Base-by-base conservation (phyloP, 208 protist species). In the Zelonia costaricensis region DNA sequence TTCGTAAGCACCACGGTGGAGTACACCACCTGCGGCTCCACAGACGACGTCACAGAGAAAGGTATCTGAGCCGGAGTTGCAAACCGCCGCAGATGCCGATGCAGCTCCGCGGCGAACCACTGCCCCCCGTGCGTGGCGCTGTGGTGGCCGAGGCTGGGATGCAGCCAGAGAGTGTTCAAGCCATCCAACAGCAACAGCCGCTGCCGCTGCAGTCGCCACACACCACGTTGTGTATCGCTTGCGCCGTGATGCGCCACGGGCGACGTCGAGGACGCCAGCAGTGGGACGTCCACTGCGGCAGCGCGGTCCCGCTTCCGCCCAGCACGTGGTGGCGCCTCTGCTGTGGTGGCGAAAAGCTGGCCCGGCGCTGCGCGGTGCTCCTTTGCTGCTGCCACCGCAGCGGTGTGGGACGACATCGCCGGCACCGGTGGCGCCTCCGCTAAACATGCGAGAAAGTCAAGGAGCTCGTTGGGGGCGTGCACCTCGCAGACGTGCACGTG, bases 51-150 rank as follows among this genome's bases (percentile, higher is more conserved):
- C 20, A 22, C 10, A 7, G 31, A 8, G 18, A 33, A 28, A 38
- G 49, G 18, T 16, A 49, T 53, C 16, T 30, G 15, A 45, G 35
- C 22, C 25, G 36, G 9, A 1, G 53, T 20, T n/a, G 18, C 22
- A 1, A 53, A 76, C 16, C 47, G 33, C 15, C 78, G 78, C 31
- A 85, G 31, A 1, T 58, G 67, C 0, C 79, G 61, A 15, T 74
- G 72, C 25, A 85, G 63, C 61, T 85, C 74, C 15, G 27, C 48
- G 15, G 76, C 49, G 30, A 72, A 85, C 66, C 59, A 76, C 44
- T 74, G 74, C 10, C 44, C 47, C 1, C 64, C 30, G 62, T 84
- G 74, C 8, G 76, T 65, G 15, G 47, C 62, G 47, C 57, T 38
- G 65, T 69, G 62, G 27, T 46, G 42, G 38, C 54, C 58, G 15